Percentiles rank a stretch among this genome's conserved stretches.
Conservation (phyloP, 108 stramenopile genomes). For the Nitzschia sp. region DNA sequence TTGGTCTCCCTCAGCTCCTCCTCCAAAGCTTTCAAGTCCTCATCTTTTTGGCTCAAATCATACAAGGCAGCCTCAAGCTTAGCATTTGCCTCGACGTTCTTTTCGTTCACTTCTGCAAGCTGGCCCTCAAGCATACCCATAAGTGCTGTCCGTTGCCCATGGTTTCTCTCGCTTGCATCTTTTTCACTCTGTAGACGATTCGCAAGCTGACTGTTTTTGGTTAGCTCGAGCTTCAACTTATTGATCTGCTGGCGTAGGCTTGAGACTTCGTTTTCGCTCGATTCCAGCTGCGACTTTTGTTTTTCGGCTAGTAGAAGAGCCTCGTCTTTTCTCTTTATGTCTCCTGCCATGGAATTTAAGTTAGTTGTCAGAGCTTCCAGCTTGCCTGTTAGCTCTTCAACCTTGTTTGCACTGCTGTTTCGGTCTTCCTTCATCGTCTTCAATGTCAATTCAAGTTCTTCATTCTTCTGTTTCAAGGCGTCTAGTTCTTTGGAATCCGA, state of each 20-base stretch:
- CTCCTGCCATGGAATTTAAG: slow-evolving; percentile 65
- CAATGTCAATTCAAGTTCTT: slow-evolving; percentile 35
- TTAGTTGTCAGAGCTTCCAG: slow-evolving; percentile 56
- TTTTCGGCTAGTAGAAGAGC: slow-evolving; percentile 54
- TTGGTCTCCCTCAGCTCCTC: slow-evolving; percentile 51
- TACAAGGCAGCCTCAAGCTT: slow-evolving; percentile 78
- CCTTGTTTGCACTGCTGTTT: slow-evolving; percentile 46
- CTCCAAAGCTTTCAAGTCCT: slow-evolving; percentile 47
- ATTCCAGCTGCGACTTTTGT: slow-evolving; percentile 55
- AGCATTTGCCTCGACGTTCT: slow-evolving; percentile 67
- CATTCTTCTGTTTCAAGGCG: slow-evolving; percentile 6
- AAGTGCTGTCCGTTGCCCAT: slow-evolving; percentile 86
- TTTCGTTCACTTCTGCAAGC: slow-evolving; percentile 80
- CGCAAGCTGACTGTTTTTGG: slow-evolving; percentile 68
- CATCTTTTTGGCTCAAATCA: slow-evolving; percentile 75
- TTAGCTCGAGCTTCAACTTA: slow-evolving; percentile 74
- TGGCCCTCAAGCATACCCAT: slow-evolving; percentile 89
- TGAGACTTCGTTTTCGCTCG: slow-evolving; percentile 62
- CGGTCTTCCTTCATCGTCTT: slow-evolving; percentile 43
- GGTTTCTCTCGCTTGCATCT: slow-evolving; percentile 74
- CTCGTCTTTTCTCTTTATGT: slow-evolving; percentile 64
- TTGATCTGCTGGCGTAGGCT: slow-evolving; percentile 71
- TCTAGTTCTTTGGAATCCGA: slow-evolving; percentile 60
- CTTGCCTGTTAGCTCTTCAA: slow-evolving; percentile 78
- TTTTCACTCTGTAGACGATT: slow-evolving; percentile 77